Percentiles rank a stretch among this genome's conserved stretches.
Evolutionary conservation across 2,329 filamentous ascomycete genomes (phyloP).

Genomic region (Remersonia thermophila): DNA sequence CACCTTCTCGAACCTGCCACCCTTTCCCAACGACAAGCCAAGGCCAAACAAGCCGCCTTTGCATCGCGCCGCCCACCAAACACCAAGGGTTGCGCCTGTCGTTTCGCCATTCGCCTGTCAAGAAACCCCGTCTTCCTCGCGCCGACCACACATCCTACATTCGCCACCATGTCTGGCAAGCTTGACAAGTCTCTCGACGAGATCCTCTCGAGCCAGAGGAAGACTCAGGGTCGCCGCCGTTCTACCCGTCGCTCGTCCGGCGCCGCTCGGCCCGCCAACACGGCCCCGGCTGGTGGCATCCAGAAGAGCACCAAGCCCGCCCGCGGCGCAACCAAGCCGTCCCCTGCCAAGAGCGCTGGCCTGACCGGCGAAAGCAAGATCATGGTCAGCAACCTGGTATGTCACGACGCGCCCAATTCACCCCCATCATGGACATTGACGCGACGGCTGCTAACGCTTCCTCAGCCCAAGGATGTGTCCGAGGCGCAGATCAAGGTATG

Average conservation of each 20-base stretch:
- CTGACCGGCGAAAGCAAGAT: conserved; percentile 77
- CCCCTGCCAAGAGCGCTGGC: conserved; percentile 51
- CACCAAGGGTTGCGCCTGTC: neutral
- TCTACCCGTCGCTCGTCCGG: conserved; percentile 38
- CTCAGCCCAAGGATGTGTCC: conserved; percentile 85
- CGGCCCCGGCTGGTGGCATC: conserved; percentile 72
- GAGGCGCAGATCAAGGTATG: conserved; percentile 99
- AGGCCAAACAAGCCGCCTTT: conserved; percentile 1
- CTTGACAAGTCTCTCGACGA: conserved; percentile 95
- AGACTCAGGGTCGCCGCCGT: conserved; percentile 39
- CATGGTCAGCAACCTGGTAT: conserved; percentile 95
- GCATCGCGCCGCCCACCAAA: conserved; percentile 1
- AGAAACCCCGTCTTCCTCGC: conserved; percentile 1
- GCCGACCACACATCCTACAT: neutral
- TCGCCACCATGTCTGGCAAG: conserved; percentile 67
- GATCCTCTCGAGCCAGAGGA: conserved; percentile 71
- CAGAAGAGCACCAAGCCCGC: conserved; percentile 60
- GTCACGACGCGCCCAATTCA: conserved; percentile 27
- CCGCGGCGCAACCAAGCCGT: conserved; percentile 47
- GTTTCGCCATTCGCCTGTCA: neutral
- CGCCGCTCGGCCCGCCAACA: conserved; percentile 34
- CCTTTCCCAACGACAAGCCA: conserved; percentile 5
- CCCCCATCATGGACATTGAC: neutral
- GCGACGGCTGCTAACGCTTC: conserved; percentile 31
- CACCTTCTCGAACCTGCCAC: conserved; percentile 7